Conservation (phyloP, 2,329 filamentous ascomycete genomes). For the Chrysosphaeria jannelii region DNA sequence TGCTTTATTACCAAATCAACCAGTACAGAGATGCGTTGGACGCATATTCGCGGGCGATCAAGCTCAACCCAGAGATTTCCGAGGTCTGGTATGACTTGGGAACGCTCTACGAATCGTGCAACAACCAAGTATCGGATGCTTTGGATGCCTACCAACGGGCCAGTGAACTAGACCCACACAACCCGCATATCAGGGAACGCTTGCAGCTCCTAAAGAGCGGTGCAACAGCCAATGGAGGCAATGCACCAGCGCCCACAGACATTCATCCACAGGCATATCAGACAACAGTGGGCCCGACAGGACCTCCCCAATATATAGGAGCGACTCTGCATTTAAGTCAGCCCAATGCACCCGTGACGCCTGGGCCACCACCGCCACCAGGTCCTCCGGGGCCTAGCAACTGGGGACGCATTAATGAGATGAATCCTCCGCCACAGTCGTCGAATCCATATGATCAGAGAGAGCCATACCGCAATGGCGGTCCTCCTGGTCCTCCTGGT, state of each 20-base stretch:
- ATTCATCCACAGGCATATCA: conserved; percentile 90
- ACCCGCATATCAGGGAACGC: conserved; percentile 87
- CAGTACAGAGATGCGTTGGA: conserved; percentile 95
- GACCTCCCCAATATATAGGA: no score
- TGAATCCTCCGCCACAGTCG: conserved; percentile 45
- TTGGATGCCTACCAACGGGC: conserved; percentile 86
- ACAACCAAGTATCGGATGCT: conserved; percentile 92
- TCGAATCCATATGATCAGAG: conserved; percentile 57
- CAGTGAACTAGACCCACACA: conserved; percentile 72
- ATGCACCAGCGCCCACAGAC: conserved; percentile 73
- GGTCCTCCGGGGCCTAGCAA: conserved; percentile 25
- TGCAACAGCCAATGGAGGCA: conserved; percentile 38
- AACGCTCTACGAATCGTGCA: conserved; percentile 92
- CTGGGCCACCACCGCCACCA: conserved; percentile 23
- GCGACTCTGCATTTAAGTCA: no score
- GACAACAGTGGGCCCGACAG: conserved; percentile 53
- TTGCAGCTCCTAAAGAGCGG: conserved; percentile 68
- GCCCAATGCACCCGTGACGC: not conserved
- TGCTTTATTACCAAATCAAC: conserved; percentile 98
- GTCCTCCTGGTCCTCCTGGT: conserved; percentile 7
- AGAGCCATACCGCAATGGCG: conserved; percentile 33
- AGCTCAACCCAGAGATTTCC: conserved; percentile 89
- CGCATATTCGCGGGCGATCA: conserved; percentile 87
- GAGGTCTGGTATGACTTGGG: conserved; percentile 98
- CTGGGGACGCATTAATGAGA: conserved; percentile 42